phyloP scores from a whole-genome alignment of 169 alveolate species.

The Babesia ovis region DNA sequence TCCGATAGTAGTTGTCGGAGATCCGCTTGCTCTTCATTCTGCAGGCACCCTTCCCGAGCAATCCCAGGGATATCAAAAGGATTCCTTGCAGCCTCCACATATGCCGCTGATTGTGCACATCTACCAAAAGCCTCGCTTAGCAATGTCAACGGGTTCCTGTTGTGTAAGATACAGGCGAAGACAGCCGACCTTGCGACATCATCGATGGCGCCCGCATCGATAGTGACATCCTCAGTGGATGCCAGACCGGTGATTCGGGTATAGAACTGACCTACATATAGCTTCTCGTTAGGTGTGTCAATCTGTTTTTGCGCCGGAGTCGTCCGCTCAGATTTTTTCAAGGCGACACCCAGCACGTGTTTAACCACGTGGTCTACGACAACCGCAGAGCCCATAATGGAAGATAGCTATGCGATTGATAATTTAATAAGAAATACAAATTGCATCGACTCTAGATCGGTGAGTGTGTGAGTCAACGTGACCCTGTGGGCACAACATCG shows the following conservation, averaged over 20 bases:
- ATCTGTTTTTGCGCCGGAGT: conserved; percentile 2
- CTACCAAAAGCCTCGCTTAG: conserved; percentile 42
- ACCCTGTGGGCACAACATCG: not conserved
- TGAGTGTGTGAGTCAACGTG: not conserved
- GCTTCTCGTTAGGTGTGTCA: not conserved
- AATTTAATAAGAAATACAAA: not conserved
- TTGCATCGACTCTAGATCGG: not conserved
- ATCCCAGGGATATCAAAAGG: not conserved
- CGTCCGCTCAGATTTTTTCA: conserved; percentile 36
- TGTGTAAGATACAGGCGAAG: conserved; percentile 57
- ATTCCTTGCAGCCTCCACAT: conserved; percentile 7
- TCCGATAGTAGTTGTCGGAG: conserved; percentile 12
- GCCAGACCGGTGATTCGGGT: conserved; percentile 41
- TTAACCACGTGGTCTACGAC: conserved; percentile 35
- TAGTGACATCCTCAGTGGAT: conserved; percentile 30
- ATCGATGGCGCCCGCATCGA: conserved; percentile 33
- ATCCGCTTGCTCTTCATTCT: not conserved
- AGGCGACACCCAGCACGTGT: conserved; percentile 36
- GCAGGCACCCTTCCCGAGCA: not conserved
- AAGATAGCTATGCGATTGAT: not conserved
- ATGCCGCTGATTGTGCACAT: conserved; percentile 3
- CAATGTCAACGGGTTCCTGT: conserved; percentile 33
- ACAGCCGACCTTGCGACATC: conserved; percentile 53
- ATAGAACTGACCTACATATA: conserved; percentile 59
- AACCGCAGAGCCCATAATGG: conserved; percentile 6